Evolutionary conservation across 2,329 filamentous ascomycete species (phyloP), one percentile per base, ranked within the genome.

Genomic region (Epichloe sylvatica): DNA sequence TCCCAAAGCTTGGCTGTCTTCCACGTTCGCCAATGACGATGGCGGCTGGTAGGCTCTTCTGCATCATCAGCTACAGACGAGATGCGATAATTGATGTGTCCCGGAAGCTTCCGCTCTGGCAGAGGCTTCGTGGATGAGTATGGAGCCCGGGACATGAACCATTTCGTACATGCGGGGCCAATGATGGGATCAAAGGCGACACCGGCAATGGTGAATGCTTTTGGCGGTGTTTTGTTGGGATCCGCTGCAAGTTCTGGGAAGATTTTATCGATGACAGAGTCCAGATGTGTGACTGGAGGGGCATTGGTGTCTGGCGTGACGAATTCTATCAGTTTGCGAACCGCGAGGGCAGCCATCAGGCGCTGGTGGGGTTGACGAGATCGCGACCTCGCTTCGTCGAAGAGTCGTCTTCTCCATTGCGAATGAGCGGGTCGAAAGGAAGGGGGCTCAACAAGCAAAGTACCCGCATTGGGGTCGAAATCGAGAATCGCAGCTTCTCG

Each of bases 81-180:
- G 23, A 35, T 37, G 46, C 45, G 49, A 36, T 57, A 55, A n/a
- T 54, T 57, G 3, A 54, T 47, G 19, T 56, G 50, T 2, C 57
- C 56, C 1, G 57, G 55, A 3, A 64, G 54, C 46, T 56, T 60
- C 34, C 50, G 53, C 44, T 55, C 50, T 21, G 62, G 61, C 5
- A 61, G 46, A 3, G 70, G 66, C 5, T 62, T 56, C 33, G 60
- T 65, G 1, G 70, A 68, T 0, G 67, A 56, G 56, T 76, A 73
- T 0, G 72, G 73, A 2, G 69, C 66, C 71, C 71, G 69, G 25
- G 69, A 67, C 15, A 78, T 63, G 44, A 70, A 65, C 74, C 72
- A 77, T 42, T 60, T 52, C 53, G 55, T 46, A 36, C 59, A 51
- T 2, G 23, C 50, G 35, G 49, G 54, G 17, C 53, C 52, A 0